A percentile compares a stretch with the other conserved stretches of the same genome.
These are phyloP conservation scores for Cronartium ribicola DNA, from an alignment of 1,284 basidiomycete species.

Conservation along the genomic window DNA sequence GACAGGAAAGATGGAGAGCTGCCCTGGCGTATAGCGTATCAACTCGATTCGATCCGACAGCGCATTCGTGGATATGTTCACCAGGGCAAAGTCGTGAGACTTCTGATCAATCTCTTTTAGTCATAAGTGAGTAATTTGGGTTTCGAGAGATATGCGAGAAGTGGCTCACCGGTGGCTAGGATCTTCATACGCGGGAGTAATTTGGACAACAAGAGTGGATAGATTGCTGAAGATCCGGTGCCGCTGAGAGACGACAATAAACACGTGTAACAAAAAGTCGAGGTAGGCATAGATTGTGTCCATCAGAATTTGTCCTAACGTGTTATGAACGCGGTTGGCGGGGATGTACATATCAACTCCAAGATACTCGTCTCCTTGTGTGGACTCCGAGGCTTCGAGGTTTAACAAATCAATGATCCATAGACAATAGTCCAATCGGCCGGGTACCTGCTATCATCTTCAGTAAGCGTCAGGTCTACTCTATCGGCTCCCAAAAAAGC, in stretches of 20 bases:
- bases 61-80: conserved; percentile 60
- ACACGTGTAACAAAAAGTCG: too few relatives aligned
- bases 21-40: conserved; percentile 12
- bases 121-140: conserved; percentile 10
- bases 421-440: conserved; percentile 34
- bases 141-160: neutral
- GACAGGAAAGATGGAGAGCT: conserved; percentile 19
- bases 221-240: conserved; percentile 84
- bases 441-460: conserved; percentile 22
- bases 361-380: neutral
- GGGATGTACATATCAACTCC: conserved; percentile 2
- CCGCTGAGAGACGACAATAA: conserved; percentile 58
- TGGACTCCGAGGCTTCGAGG: neutral
- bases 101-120: conserved; percentile 63
- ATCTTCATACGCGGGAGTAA: conserved; percentile 61
- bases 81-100: conserved; percentile 59
- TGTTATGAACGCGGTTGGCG: too few relatives aligned
- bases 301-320: too few relatives aligned
- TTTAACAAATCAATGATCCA: conserved; percentile 33
- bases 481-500: neutral
- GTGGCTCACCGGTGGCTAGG: conserved; percentile 64
- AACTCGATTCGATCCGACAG: conserved; percentile 57
- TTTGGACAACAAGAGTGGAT: conserved; percentile 70
- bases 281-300: too few relatives aligned
- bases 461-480: neutral